Evolutionary conservation across 2,329 filamentous ascomycete species (phyloP), one percentile per base, ranked within the genome.

Genomic region (Nannizziopsis barbatae): DNA sequence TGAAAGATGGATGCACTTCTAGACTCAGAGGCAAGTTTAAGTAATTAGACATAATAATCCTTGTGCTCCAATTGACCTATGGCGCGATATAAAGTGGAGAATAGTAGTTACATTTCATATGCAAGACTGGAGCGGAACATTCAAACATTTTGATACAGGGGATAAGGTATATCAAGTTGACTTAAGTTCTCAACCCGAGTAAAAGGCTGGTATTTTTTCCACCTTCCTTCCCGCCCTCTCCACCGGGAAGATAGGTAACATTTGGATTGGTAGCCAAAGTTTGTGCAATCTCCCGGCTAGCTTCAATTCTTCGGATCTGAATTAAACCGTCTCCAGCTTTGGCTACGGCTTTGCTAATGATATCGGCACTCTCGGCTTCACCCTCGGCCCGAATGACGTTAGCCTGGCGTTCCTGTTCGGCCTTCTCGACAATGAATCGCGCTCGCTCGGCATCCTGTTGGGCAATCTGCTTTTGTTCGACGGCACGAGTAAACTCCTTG

Each of bases 381-480:
- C 92, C 92, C 77, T 98, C 92, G 45, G 92, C 92, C 49, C 92
- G 81, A 69, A 98, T 98, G 62, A 98, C 92, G 72, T 92, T 96
- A 59, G 92, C 92, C 73, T 98, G 92, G 61, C 92, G 79, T 75
- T 98, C 92, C 75, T 98, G 92, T 78, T 98, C 92, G 52, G 92
- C 92, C 68, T 87, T 87, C 78, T 98, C 92, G 66, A 98, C 92
- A 59, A 98, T 93, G 75, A 98, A 98, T 57, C 92, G 80, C 42
- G 92, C 92, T 56, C 92, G 80, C 77, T 98, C 92, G 55, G 92
- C 92, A 65, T 98, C 92, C 72, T 98, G 92, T 74, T 98, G 92
- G 49, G 92, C 92, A 68, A 98, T 98, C 76, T 98, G 92, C 81
- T 98, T 98, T 80, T 98, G 92, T 75, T 98, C 92, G 62, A 98